Conservation (phyloP, 148 eudicot species). For the Vaccinium corymbosum region DNA sequence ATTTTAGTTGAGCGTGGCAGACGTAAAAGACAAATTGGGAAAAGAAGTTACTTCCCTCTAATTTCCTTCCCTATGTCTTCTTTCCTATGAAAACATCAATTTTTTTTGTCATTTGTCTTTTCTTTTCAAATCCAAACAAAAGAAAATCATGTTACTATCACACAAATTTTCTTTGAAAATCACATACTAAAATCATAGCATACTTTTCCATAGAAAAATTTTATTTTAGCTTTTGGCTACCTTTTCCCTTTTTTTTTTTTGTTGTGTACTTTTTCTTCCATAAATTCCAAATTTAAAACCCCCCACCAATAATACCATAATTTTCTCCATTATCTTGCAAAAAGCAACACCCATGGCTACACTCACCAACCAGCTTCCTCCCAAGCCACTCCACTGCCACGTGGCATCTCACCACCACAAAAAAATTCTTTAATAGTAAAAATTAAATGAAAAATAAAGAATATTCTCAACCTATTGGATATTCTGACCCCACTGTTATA, state of each 20-base stretch:
- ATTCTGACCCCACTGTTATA: conserved; percentile 36
- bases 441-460: conserved; percentile 14
- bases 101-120: neutral
- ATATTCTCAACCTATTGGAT: conserved; percentile 36
- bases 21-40: neutral
- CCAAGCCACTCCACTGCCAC: conserved; percentile 2
- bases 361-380: neutral
- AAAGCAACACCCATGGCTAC: neutral
- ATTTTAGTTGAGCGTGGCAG: neutral
- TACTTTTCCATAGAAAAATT: neutral
- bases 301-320: neutral
- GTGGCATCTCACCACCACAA: neutral
- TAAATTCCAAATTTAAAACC: neutral
- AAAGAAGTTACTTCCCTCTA: neutral
- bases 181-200: no score
- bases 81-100: neutral
- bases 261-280: neutral
- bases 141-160: no score
- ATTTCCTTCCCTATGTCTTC: neutral
- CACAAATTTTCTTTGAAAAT: no score
- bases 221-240: no score
- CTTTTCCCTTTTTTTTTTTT: no score
- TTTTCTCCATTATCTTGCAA: neutral
- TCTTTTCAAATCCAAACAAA: neutral
- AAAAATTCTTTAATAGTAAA: neutral